These are phyloP conservation scores for Endogone sp. DNA, from an alignment of 192 early-diverging fungal genomes.

Conservation along the genomic window DNA sequence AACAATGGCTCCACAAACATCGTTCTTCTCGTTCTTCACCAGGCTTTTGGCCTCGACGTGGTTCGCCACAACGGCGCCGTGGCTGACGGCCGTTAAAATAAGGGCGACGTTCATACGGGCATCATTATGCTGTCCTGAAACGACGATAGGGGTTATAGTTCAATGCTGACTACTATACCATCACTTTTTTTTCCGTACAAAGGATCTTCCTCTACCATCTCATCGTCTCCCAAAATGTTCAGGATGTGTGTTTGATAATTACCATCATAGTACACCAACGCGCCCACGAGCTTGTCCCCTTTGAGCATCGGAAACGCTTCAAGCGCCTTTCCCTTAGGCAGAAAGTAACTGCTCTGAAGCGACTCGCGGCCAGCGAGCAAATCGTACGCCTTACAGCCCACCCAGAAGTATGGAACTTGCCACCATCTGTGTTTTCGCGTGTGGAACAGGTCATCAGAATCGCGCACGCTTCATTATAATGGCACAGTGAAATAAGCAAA, in stretches of 20 bases:
- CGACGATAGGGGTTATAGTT: too few relatives aligned
- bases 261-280: slow-evolving; percentile 96
- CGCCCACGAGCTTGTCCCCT: slow-evolving; percentile 83
- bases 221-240: too few relatives aligned
- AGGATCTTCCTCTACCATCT: slow-evolving; percentile 2
- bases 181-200: too few relatives aligned
- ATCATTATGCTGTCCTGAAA: slow-evolving; percentile 95
- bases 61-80: slow-evolving; percentile 92
- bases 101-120: slow-evolving; percentile 95
- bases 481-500: not conserved
- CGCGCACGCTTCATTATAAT: not conserved
- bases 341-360: slow-evolving; percentile 76
- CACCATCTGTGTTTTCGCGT: slow-evolving; percentile 76
- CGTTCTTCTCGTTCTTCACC: slow-evolving; percentile 61
- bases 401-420: slow-evolving; percentile 97
- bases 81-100: slow-evolving; percentile 82
- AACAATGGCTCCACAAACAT: slow-evolving; percentile 75
- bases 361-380: slow-evolving; percentile 82
- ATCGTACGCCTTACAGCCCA: slow-evolving; percentile 91
- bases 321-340: slow-evolving; percentile 80
- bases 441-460: slow-evolving; percentile 1
- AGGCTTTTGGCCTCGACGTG: slow-evolving; percentile 86
- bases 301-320: slow-evolving; percentile 97
- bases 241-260: too few relatives aligned
- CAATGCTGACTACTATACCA: too few relatives aligned